Percentiles rank a stretch among this genome's conserved stretches.
Evolutionary conservation across 2,329 filamentous ascomycete genomes (phyloP).

Genomic region (Claviceps purpurea): DNA sequence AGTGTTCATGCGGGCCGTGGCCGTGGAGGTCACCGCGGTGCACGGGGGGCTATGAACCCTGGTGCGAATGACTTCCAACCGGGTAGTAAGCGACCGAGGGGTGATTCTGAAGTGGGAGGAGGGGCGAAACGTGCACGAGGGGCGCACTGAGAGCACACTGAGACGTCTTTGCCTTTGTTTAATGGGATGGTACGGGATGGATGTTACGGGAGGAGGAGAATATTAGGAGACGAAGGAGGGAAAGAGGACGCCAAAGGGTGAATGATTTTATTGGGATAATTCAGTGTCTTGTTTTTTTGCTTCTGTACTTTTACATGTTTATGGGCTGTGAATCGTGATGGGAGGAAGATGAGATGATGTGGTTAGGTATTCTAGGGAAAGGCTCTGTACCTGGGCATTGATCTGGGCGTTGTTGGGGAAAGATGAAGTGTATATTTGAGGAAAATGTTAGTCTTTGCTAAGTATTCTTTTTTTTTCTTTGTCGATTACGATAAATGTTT

Average conservation of each 20-base stretch:
- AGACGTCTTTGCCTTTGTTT: neutral
- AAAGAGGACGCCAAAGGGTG: neutral
- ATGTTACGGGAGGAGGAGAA: neutral
- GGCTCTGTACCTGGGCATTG: no score
- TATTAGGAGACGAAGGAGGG: neutral
- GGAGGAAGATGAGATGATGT: no score
- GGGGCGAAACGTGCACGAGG: conserved; percentile 30
- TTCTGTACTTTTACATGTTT: neutral
- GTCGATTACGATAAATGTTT: no score
- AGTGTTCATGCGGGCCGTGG: conserved; percentile 18
- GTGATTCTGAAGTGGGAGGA: conserved; percentile 32
- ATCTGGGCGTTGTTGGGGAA: no score
- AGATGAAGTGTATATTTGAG: no score
- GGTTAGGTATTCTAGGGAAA: no score
- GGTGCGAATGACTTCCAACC: conserved; percentile 42
- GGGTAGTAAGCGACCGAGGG: conserved; percentile 43
- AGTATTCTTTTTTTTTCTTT: no score
- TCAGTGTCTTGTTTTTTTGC: neutral
- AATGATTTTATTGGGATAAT: no score
- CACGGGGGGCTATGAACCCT: conserved; percentile 33
- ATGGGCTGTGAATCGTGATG: no score
- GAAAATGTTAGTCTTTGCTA: no score
- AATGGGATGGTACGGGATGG: no score
- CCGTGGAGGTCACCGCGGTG: conserved; percentile 28
- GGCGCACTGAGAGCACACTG: conserved; percentile 17